Base-by-base conservation (phyloP, 2,329 filamentous ascomycete species). In the Trichophyton rubrum region DNA sequence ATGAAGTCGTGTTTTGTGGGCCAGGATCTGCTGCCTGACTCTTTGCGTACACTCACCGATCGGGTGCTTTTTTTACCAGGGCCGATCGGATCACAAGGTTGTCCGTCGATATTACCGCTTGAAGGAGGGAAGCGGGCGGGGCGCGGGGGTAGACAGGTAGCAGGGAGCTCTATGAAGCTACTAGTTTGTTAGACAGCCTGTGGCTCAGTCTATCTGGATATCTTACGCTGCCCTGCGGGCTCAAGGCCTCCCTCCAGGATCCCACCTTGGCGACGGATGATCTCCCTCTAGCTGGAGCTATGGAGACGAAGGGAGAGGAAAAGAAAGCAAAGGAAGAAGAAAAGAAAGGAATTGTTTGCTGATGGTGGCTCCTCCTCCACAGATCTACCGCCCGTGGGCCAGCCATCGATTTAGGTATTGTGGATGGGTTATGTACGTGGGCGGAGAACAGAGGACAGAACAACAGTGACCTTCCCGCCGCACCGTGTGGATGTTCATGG, bases 21-120 rank as follows among this genome's bases (percentile, higher is more conserved):
- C 24, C 51, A 55, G 11, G 51, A 55, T 55, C 51, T 55, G 30
- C 51, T 55, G 13, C 51, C 51, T 55, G 51, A 55, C 51, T 55
- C 51, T 30, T 55, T 13, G 3, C 15, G n/a, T 55, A 20, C 27
- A 33, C 17, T 8, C 27, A 35, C 24, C 11, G 8, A 9, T 55
- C 51, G 27, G 51, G 33, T 55, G 51, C 6, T 24, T 20, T 22
- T 9, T 8, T 4, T 33, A 53, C 6, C 47, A 27, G 13, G 15
- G 45, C 20, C 15, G 13, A 35, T 35, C 24, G n/a, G 27, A 30
- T 47, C 43, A 47, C 3, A 11, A 22, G 20, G 45, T 9, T 13
- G 45, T 20, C 9, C 22, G 20, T 22, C 22, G 45, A 51, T 2
- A 30, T 15, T 13, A 49, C 20, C 9, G 45, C 43, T 43, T 35